Evolutionary conservation across 1,284 basidiomycete species (phyloP).

Genomic region (Trichosporon sp.): DNA sequence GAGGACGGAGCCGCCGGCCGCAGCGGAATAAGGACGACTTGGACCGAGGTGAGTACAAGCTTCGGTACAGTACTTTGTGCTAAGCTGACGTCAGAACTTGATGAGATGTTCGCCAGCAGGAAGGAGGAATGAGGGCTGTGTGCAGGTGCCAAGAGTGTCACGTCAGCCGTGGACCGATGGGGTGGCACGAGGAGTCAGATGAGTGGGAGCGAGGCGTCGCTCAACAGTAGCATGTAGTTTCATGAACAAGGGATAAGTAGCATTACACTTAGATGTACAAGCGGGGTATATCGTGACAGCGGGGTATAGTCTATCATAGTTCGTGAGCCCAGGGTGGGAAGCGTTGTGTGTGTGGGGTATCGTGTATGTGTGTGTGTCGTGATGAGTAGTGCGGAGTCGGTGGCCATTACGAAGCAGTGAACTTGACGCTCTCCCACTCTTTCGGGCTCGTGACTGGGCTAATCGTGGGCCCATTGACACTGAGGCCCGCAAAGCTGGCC

Average conservation of each 20-base stretch:
- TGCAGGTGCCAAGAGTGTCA: background rate
- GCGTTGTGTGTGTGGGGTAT: background rate
- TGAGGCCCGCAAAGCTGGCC: background rate
- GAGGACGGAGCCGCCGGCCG: slow-evolving; percentile 29
- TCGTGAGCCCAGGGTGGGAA: background rate
- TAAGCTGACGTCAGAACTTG: slow-evolving; percentile 33
- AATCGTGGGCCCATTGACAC: background rate
- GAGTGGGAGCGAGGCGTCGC: slow-evolving; percentile 21
- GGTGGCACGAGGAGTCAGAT: no score
- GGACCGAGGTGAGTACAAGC: slow-evolving; percentile 43
- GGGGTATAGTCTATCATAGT: slow-evolving; percentile 5
- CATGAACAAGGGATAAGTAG: slow-evolving; percentile 16
- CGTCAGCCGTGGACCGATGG: background rate
- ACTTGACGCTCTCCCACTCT: slow-evolving; percentile 17
- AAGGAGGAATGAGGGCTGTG: background rate
- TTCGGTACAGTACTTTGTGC: no score
- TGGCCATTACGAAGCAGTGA: background rate
- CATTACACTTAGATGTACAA: slow-evolving; percentile 20
- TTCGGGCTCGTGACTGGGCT: slow-evolving; percentile 4
- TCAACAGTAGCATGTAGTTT: background rate
- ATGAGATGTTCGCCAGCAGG: slow-evolving; percentile 32
- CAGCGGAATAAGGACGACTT: slow-evolving; percentile 41
- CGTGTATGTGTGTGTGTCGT: background rate
- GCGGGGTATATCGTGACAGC: slow-evolving; percentile 16
- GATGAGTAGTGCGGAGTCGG: background rate